Percentiles rank a stretch among this genome's conserved stretches.
These are phyloP conservation scores for Fraxinus latifolia DNA, from an alignment of 305 asterid species.

Conservation along the genomic window DNA sequence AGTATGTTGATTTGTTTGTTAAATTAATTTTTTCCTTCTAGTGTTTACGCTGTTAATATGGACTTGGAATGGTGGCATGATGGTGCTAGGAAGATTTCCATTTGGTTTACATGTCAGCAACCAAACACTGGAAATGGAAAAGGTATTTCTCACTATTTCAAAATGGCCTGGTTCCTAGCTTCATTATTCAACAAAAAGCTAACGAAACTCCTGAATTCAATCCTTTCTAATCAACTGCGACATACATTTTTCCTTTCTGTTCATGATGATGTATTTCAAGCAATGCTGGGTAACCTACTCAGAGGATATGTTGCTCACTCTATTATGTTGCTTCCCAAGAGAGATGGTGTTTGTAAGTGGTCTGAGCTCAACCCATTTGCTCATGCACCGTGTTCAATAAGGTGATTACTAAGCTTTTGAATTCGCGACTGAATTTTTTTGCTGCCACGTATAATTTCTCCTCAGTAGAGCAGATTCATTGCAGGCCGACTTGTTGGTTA, in stretches of 20 bases:
- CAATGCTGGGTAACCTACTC: background rate
- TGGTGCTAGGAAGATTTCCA: background rate
- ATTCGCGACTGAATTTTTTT: background rate
- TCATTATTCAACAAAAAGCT: background rate
- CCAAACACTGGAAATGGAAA: background rate
- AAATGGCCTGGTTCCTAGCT: background rate
- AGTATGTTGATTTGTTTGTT: background rate
- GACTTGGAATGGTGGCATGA: background rate
- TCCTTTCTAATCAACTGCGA: background rate
- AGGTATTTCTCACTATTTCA: background rate
- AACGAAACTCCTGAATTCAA: background rate
- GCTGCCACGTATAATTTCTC: background rate
- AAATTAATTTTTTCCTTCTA: background rate
- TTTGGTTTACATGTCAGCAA: background rate
- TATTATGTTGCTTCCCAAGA: background rate
- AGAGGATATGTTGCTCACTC: background rate
- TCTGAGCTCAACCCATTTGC: background rate
- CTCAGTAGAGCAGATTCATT: background rate
- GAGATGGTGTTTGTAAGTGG: background rate
- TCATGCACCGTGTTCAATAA: background rate
- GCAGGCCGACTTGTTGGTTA: background rate
- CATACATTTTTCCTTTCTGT: background rate
- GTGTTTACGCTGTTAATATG: background rate
- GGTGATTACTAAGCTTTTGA: background rate
- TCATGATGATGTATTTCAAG: background rate